Evolutionary conservation across 2,329 filamentous ascomycete genomes (phyloP).

Genomic region (Berkeleyomyces basicola): DNA sequence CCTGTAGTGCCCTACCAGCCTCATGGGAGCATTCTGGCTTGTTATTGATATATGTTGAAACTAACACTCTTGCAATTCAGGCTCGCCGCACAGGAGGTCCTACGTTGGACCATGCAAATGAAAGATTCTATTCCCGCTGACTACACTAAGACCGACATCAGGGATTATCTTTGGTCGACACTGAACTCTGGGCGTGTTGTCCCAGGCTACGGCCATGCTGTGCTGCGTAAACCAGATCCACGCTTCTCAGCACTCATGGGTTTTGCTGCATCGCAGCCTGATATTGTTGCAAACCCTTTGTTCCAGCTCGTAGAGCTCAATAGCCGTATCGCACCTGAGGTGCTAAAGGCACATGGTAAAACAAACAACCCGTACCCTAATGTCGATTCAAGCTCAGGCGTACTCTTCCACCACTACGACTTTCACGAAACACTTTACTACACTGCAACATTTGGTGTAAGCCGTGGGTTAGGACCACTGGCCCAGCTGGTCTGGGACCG

Average conservation of each 20-base stretch:
- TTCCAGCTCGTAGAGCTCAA: constrained; percentile 92
- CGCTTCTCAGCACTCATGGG: constrained; percentile 95
- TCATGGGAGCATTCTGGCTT: too few relatives aligned
- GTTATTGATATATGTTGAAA: neutral
- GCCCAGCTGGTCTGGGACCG: constrained; percentile 95
- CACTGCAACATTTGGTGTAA: constrained; percentile 54
- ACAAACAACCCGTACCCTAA: constrained; percentile 97
- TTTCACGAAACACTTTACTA: constrained; percentile 97
- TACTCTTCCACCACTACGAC: constrained; percentile 95
- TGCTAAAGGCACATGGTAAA: constrained; percentile 91
- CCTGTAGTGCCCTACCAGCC: too few relatives aligned
- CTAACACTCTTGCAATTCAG: constrained; percentile 23
- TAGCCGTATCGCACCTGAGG: constrained; percentile 74
- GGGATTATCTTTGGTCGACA: constrained; percentile 79
- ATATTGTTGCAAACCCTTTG: constrained; percentile 73
- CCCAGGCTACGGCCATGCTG: constrained; percentile 88
- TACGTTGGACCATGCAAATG: constrained; percentile 96
- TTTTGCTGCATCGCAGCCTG: constrained; percentile 70
- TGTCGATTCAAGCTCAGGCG: constrained; percentile 82
- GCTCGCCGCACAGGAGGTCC: constrained; percentile 88
- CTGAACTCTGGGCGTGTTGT: constrained; percentile 89
- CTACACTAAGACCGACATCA: constrained; percentile 68
- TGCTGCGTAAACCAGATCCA: constrained; percentile 90
- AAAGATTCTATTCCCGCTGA: constrained; percentile 65
- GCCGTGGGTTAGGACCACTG: constrained; percentile 63